Evolutionary conservation across 805 yeast genomes (phyloP), one percentile per base, ranked within the genome.

Genomic region (Ogataea allantospora): DNA sequence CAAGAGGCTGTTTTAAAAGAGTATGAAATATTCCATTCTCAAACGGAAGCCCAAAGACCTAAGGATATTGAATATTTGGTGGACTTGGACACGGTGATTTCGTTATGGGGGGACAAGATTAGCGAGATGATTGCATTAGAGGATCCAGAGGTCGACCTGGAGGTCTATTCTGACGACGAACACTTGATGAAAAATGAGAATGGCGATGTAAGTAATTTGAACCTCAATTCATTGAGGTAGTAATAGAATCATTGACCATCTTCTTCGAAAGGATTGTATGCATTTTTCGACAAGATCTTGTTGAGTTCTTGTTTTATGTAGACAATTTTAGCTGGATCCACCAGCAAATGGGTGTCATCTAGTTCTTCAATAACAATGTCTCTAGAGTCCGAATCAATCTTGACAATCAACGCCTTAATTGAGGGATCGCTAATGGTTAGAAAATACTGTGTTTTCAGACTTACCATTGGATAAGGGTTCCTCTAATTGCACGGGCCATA

Each of bases 321-420:
- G 16, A 78, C 81, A 2, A 91, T 85, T 62, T 81, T 84, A 25
- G 77, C 74, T 21, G 82, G 83, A 49, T 86, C 91, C 19, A 91
- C 83, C 44, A 93, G 67, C 13, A 91, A 62, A 60, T 93, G 98
- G 1, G 93, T 86, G 30, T 89, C 97, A 57, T 93, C 98, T 27
- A 91, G 70, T 51, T 93, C 98, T 61, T 83, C 79, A n/a, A 59
- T 62, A 12, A 62, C 58, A 2, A 93, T 81, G 49, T 88, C 95
- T 42, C 86, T 83, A 24, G 71, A 65, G 18, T 78, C 76, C 0
- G 87, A 66, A 60, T 93, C 98, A 28, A 91, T 83, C 57, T 80
- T 83, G 15, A 91, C 64, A 2, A 91, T 86, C 33, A 91, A 68
- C 0, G 98, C 96, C 46, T 80, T 75, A 46, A 91, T 88, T 1